Percentiles rank a stretch among this genome's conserved stretches.
Evolutionary conservation across 1,284 basidiomycete genomes (phyloP).

Genomic region (Malassezia brasiliensis): DNA sequence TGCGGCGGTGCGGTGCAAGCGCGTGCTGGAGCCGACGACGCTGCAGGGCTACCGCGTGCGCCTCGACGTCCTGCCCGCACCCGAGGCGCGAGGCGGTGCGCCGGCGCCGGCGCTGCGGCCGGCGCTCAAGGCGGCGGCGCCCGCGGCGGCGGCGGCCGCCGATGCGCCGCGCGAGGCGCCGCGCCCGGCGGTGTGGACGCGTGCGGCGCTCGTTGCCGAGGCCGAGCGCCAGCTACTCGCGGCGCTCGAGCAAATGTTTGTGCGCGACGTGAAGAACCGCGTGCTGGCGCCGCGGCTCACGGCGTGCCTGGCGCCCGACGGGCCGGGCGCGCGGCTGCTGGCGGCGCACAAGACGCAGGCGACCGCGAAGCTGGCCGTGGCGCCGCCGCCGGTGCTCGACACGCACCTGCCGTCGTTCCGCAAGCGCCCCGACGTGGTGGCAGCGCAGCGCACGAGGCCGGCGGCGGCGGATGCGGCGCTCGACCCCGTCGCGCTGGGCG

Average conservation of each 20-base stretch:
- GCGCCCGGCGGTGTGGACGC: slow-evolving; percentile 54
- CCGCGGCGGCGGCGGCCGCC: background rate
- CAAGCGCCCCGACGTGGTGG: slow-evolving; percentile 7
- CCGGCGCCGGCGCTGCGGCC: background rate
- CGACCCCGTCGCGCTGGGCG: slow-evolving; percentile 28
- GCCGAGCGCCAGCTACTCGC: slow-evolving; percentile 58
- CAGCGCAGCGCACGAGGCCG: background rate
- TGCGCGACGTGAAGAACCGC: slow-evolving; percentile 62
- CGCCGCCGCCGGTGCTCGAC: slow-evolving; percentile 3
- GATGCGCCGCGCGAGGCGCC: background rate
- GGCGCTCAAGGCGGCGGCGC: background rate
- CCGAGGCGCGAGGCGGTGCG: background rate
- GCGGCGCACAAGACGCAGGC: slow-evolving; percentile 17
- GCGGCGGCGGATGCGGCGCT: background rate
- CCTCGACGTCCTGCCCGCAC: slow-evolving; percentile 21
- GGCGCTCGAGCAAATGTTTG: slow-evolving; percentile 58
- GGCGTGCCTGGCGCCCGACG: slow-evolving; percentile 53
- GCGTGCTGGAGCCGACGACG: slow-evolving; percentile 23
- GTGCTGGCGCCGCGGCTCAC: slow-evolving; percentile 58
- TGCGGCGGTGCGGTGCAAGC: slow-evolving; percentile 23
- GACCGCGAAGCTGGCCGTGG: background rate
- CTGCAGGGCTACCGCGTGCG: slow-evolving; percentile 25
- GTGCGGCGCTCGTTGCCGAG: slow-evolving; percentile 57
- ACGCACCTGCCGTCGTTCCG: slow-evolving; percentile 28
- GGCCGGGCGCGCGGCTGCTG: slow-evolving; percentile 47